Base-by-base conservation (phyloP, 2,329 filamentous ascomycete species). In the Aspergillus neoniger region DNA sequence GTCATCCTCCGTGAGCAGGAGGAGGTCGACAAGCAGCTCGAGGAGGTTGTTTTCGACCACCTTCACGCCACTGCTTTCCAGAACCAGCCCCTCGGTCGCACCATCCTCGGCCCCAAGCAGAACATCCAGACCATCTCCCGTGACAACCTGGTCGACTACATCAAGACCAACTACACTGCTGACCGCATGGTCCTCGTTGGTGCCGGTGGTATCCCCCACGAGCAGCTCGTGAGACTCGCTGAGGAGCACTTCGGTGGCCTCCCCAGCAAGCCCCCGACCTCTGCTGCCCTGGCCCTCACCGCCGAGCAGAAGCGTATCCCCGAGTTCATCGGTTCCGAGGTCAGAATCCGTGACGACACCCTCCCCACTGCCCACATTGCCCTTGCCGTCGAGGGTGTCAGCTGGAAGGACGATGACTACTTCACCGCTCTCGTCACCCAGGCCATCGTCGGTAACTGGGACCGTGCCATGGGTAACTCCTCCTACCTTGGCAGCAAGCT, bases 31-130 rank as follows among this genome's bases (percentile, higher is more conserved):
- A 99, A 99, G 88, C 94, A 98, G 84, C 85, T 98, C 61, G 96
- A 99, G 84, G 95, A 99, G 83, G 95, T 99, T 69, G 96, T 99
- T 63, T 99, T 99, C 75, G 95, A 99, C 83, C 95, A 99, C 82
- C 86, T 99, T 62, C 95, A 99, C 82, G 94, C 95, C 74, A 99
- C 95, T 71, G 96, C 95, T 73, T 99, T 91, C 88, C 93, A 97
- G 84, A 86, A 89, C 77, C 95, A 99, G 84, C 90, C 95, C 65
- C 88, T 99, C 62, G 95, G 95, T 80, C 93, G 95, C 78, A 99
- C 95, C 71, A 99, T 99, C 79, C 88, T 99, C 67, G 95, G 95
- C 70, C 95, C 95, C 70, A 93, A 92, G 82, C 88, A 99, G 85
- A 99, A 99, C 86, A 99, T 99, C 80, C 88, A 92, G 79, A 92